Conservation (phyloP, 1,284 basidiomycete genomes). For the Marasmius sp. region DNA sequence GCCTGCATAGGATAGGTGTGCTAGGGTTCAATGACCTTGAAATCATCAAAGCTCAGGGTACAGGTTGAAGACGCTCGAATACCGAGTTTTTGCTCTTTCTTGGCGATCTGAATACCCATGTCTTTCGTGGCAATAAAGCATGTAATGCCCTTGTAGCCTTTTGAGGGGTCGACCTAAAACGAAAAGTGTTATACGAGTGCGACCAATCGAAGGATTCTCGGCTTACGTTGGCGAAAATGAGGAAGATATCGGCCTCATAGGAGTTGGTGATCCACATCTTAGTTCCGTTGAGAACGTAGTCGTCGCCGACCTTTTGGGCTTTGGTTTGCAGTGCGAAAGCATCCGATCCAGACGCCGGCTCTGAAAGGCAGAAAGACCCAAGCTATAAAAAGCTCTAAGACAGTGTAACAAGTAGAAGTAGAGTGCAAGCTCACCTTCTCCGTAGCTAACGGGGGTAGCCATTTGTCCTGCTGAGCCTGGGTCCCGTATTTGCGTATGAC, state of each 20-base stretch:
- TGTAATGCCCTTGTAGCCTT: slow-evolving; percentile 99
- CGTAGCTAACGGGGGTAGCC: slow-evolving; percentile 82
- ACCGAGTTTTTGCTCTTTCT: slow-evolving; percentile 98
- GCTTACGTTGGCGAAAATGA: slow-evolving; percentile 90
- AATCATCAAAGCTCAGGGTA: slow-evolving; percentile 93
- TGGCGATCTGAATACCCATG: slow-evolving; percentile 96
- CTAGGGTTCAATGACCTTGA: slow-evolving; percentile 46
- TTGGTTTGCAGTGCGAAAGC: slow-evolving; percentile 96
- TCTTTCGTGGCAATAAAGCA: slow-evolving; percentile 96
- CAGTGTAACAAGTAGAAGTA: neutral
- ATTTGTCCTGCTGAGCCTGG: slow-evolving; percentile 85
- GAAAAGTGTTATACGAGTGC: neutral
- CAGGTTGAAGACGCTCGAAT: slow-evolving; percentile 98
- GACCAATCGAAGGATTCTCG: neutral
- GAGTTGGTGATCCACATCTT: slow-evolving; percentile 99
- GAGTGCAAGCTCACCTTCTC: slow-evolving; percentile 57
- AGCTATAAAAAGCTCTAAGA: slow-evolving; percentile 50
- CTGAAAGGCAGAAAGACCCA: slow-evolving; percentile 95
- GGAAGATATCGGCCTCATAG: slow-evolving; percentile 90
- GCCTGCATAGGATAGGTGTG: neutral
- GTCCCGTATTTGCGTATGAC: slow-evolving; percentile 88
- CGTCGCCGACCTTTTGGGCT: slow-evolving; percentile 81
- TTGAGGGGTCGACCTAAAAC: slow-evolving; percentile 77
- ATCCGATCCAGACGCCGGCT: slow-evolving; percentile 92
- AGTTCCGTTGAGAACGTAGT: slow-evolving; percentile 89